A percentile compares a stretch with the other conserved stretches of the same genome.
These are phyloP conservation scores for Xylaria grammica DNA, from an alignment of 495 filamentous ascomycete species.

Conservation along the genomic window DNA sequence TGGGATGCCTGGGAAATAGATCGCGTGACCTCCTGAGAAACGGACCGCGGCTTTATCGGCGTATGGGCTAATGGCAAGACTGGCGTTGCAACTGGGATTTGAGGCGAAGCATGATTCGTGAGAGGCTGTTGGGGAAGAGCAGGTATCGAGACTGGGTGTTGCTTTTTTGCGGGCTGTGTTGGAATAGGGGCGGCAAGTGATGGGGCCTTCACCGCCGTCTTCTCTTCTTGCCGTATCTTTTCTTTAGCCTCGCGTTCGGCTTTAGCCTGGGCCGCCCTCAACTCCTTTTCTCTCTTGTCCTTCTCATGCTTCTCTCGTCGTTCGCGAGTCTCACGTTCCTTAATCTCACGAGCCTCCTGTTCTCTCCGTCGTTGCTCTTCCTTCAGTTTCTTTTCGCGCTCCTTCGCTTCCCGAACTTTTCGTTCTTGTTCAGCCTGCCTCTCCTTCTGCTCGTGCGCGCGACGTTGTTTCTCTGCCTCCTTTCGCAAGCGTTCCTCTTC, in stretches of 20 bases:
- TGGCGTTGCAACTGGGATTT: conserved; percentile 77
- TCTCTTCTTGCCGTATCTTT: conserved; percentile 59
- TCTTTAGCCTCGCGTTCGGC: conserved; percentile 56
- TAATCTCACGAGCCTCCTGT: conserved; percentile 57
- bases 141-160: conserved; percentile 58
- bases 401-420: conserved; percentile 73
- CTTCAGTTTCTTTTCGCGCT: conserved; percentile 63
- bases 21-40: conserved; percentile 79
- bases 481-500: conserved; percentile 84
- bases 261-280: conserved; percentile 46
- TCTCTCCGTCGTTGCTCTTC: conserved; percentile 63
- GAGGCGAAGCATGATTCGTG: conserved; percentile 71
- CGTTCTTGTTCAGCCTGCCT: conserved; percentile 81
- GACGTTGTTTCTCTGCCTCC: conserved; percentile 78
- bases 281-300: conserved; percentile 59
- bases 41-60: conserved; percentile 73
- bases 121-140: conserved; percentile 51
- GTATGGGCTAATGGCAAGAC: conserved; percentile 82
- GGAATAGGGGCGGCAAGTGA: conserved; percentile 43
- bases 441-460: conserved; percentile 81
- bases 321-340: conserved; percentile 72
- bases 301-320: conserved; percentile 70
- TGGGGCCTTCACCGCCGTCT: conserved; percentile 48
- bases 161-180: conserved; percentile 53
- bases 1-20: conserved; percentile 70